Evolutionary conservation across 495 filamentous ascomycete species (phyloP).

Genomic region (Xylaria grammica): DNA sequence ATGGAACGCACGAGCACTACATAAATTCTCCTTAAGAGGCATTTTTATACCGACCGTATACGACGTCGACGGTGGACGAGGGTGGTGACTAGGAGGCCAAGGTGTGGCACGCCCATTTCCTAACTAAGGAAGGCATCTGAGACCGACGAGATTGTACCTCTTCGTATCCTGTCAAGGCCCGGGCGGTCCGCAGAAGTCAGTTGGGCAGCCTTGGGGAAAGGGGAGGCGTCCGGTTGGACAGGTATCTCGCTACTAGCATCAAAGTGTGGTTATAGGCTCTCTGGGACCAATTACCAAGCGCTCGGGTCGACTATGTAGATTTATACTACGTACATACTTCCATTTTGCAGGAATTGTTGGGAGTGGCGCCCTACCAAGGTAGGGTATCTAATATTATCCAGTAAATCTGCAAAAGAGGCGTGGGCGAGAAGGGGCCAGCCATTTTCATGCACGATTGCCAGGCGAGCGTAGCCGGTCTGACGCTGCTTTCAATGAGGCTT

Average conservation of each 20-base stretch:
- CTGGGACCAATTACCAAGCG: slow-evolving; percentile 13
- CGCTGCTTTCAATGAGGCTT: slow-evolving; percentile 12
- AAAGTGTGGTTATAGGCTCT: slow-evolving; percentile 5
- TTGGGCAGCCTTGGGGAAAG: slow-evolving; percentile 10
- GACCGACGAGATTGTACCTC: slow-evolving; percentile 2
- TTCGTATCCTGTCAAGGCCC: slow-evolving; percentile 4
- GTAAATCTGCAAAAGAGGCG: not conserved
- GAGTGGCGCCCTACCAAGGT: slow-evolving; percentile 7
- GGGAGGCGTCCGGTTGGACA: slow-evolving; percentile 22
- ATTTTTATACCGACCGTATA: not conserved
- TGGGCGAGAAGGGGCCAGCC: slow-evolving; percentile 7
- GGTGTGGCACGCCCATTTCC: slow-evolving; percentile 10
- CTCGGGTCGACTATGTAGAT: slow-evolving; percentile 16
- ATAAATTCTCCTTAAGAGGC: not conserved
- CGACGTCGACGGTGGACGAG: not conserved
- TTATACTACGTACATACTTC: not conserved
- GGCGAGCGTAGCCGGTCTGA: slow-evolving; percentile 17
- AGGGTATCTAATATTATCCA: slow-evolving; percentile 14
- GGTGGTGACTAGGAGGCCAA: not conserved
- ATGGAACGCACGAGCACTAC: not conserved
- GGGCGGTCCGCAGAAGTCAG: not conserved
- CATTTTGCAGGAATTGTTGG: not conserved
- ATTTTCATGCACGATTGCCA: slow-evolving; percentile 9
- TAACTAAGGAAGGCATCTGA: slow-evolving; percentile 18
- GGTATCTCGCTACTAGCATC: slow-evolving; percentile 6